A percentile compares a stretch with the other conserved stretches of the same genome.
Conservation (phyloP, 2,329 filamentous ascomycete genomes). For the Fusarium tuaranense region DNA sequence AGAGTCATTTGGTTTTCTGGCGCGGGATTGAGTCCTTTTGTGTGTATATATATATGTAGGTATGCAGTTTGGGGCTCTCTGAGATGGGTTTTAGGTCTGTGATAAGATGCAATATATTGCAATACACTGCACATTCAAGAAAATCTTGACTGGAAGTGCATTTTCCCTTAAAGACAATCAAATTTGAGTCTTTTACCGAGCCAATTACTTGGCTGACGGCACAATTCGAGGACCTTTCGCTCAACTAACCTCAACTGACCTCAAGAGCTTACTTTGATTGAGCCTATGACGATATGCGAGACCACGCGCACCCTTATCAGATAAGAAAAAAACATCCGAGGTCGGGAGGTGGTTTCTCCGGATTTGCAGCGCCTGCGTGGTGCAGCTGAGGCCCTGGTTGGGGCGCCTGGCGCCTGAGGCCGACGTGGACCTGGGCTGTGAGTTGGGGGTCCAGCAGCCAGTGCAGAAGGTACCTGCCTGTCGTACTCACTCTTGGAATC, state of each 20-base stretch:
- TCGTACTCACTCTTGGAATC: not conserved
- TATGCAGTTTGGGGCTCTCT: constrained; percentile 10
- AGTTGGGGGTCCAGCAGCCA: not conserved
- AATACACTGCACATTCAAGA: not conserved
- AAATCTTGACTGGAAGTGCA: not conserved
- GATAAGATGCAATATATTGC: constrained; percentile 1
- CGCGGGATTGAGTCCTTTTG: constrained; percentile 7
- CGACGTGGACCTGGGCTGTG: constrained; percentile 9
- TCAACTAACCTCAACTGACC: not conserved
- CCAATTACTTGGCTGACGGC: not conserved
- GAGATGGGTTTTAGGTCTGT: not conserved
- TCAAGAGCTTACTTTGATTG: not conserved
- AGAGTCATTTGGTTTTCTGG: constrained; percentile 17
- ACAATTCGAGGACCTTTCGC: not conserved
- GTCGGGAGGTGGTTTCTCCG: constrained; percentile 42
- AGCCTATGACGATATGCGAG: constrained; percentile 41
- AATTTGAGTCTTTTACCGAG: not conserved
- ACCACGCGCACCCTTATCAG: constrained; percentile 33
- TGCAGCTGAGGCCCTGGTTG: constrained; percentile 21
- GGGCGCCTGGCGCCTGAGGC: constrained; percentile 35
- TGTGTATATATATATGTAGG: not conserved
- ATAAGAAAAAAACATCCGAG: constrained; percentile 38
- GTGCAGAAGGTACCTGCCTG: constrained; percentile 17
- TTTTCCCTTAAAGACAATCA: not conserved
- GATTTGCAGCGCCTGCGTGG: constrained; percentile 17